A percentile compares a stretch with the other conserved stretches of the same genome.
phyloP scores from a whole-genome alignment of 768 basidiomycete species.

The Grammothele lineata region DNA sequence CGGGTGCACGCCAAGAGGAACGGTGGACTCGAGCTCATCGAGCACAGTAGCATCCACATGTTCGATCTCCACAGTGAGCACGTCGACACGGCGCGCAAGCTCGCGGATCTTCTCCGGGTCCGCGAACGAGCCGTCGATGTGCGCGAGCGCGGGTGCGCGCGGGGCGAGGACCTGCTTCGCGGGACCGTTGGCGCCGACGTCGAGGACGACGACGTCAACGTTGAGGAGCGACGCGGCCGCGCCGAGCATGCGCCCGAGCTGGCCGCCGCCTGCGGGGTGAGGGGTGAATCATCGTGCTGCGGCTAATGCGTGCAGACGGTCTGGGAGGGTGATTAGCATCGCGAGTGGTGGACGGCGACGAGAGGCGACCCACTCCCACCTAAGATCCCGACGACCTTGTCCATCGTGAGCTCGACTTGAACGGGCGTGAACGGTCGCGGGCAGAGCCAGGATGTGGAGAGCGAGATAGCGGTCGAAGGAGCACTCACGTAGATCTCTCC shows the following conservation, averaged over 20 bases:
- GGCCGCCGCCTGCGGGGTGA: conserved; percentile 73
- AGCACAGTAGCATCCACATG: conserved; percentile 83
- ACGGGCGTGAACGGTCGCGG: too few species aligned
- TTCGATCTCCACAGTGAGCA: conserved; percentile 95
- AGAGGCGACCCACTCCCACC: conserved; percentile 33
- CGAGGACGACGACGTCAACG: conserved; percentile 79
- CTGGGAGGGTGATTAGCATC: too few species aligned
- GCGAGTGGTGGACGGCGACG: too few species aligned
- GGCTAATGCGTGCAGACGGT: too few species aligned
- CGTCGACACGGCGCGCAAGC: conserved; percentile 75
- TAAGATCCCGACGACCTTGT: conserved; percentile 33
- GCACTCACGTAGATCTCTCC: too few species aligned
- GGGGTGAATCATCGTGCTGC: conserved; percentile 1
- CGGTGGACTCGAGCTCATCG: conserved; percentile 47
- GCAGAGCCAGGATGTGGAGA: too few species aligned
- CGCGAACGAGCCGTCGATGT: conserved; percentile 88
- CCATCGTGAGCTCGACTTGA: conserved; percentile 12
- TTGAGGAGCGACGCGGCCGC: conserved; percentile 86
- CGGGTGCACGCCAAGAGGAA: conserved; percentile 52
- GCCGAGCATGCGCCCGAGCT: conserved; percentile 95
- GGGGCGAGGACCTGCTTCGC: conserved; percentile 85
- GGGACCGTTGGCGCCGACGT: conserved; percentile 72
- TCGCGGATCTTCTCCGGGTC: conserved; percentile 74
- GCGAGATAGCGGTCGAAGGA: too few species aligned
- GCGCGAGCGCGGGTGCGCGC: conserved; percentile 41